Percentiles rank a stretch among this genome's conserved stretches.
Conservation (phyloP, 306 rosid genomes). For the Casuarina cunninghamiana region DNA sequence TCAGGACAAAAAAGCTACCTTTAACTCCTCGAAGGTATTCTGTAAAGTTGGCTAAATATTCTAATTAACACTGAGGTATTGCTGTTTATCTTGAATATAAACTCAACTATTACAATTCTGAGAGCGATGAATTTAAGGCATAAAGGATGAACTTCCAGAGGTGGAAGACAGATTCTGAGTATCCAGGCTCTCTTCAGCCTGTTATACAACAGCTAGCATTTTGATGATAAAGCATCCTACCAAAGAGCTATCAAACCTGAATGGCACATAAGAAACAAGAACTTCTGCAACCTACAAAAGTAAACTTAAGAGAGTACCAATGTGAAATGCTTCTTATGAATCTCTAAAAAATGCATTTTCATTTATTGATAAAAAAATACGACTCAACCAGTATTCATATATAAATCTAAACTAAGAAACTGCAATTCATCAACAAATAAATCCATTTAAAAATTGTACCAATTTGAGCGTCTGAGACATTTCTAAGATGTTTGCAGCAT, state of each 20-base stretch:
- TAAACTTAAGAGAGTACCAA: neutral
- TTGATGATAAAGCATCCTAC: neutral
- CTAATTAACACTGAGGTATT: neutral
- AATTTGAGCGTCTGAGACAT: neutral
- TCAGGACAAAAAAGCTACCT: neutral
- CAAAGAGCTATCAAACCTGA: neutral
- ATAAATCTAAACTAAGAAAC: neutral
- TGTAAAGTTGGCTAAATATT: neutral
- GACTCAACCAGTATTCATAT: neutral
- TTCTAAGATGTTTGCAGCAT: neutral
- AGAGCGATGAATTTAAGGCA: neutral
- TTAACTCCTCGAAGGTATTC: neutral
- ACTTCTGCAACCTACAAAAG: neutral
- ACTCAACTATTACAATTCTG: neutral
- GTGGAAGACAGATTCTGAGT: neutral
- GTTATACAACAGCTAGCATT: neutral
- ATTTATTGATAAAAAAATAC: neutral
- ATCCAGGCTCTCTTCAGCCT: neutral
- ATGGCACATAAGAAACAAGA: neutral
- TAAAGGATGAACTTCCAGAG: neutral
- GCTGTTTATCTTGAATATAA: neutral
- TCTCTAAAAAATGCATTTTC: no score
- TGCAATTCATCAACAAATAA: neutral
- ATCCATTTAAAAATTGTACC: neutral
- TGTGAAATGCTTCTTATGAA: neutral